phyloP scores from a whole-genome alignment of 2,329 filamentous ascomycete species.

The Alternaria arbusti region DNA sequence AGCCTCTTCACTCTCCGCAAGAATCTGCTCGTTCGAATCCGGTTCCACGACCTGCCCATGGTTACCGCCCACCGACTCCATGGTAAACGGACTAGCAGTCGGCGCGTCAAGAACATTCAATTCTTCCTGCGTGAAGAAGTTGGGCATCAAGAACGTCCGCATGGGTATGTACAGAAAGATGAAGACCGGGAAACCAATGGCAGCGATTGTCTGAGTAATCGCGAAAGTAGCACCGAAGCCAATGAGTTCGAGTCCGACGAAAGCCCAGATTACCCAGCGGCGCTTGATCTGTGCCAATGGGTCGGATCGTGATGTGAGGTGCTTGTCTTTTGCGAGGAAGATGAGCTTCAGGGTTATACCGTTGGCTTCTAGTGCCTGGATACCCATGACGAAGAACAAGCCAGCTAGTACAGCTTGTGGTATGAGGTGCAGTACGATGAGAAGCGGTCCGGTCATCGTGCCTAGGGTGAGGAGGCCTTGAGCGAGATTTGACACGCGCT shows the following conservation, averaged over 20 bases:
- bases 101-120: conserved; percentile 60
- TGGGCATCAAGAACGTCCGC: conserved; percentile 57
- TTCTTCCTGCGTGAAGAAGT: conserved; percentile 58
- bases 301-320: conserved; percentile 57
- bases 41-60: conserved; percentile 37
- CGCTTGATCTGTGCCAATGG: conserved; percentile 54
- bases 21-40: conserved; percentile 6
- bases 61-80: conserved; percentile 60
- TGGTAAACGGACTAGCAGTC: conserved; percentile 61
- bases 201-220: conserved; percentile 66
- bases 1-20: conserved; percentile 36
- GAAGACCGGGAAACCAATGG: conserved; percentile 65
- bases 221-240: conserved; percentile 62
- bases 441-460: conserved; percentile 63
- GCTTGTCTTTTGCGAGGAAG: conserved; percentile 56
- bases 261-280: conserved; percentile 55
- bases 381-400: conserved; percentile 65
- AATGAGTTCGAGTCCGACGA: conserved; percentile 59
- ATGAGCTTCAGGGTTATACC: conserved; percentile 60
- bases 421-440: conserved; percentile 61
- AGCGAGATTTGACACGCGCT: conserved; percentile 62
- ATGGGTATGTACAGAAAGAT: conserved; percentile 64
- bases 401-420: conserved; percentile 62
- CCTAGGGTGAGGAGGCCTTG: conserved; percentile 62
- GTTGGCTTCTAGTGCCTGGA: conserved; percentile 59